Base-by-base conservation (phyloP, 2,329 filamentous ascomycete genomes). In the Fusarium camptoceras region DNA sequence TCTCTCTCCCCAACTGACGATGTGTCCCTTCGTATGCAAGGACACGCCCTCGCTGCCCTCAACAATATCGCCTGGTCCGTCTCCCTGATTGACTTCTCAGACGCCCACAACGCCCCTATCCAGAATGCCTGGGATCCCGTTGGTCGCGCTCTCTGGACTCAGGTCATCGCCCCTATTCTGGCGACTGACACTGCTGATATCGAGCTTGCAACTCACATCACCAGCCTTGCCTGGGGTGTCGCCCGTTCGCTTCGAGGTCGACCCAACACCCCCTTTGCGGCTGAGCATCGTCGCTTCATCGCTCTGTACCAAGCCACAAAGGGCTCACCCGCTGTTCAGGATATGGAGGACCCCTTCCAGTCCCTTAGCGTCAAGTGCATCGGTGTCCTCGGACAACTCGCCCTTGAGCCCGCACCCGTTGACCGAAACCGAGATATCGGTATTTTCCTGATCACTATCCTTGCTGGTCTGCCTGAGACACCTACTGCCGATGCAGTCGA, bases 21-120 rank as follows among this genome's bases (percentile, higher is more conserved):
- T 22, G 81, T 83, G 30, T 74, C 79, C 18, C 76, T 83, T 15
- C 75, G 81, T 9, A 79, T 90, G 42, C 87, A 87, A 66, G 78
- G 78, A 22, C 83, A 86, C 69, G 86, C 89, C 20, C 79, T 92
- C 25, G 86, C 87, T 4, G 85, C 88, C 18, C 82, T 92, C 62
- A 91, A 88, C 81, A 92, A 92, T 78, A 86, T 91, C 55, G 83
- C 89, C 55, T 92, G 90, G 89, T 89, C 89, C 14, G 81, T 90
- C 42, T 89, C 87, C 11, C 85, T 86, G 72, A 81, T 89, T 70
- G 88, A 90, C 77, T 89, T 89, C 73, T 81, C 83, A 25, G 83
- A 86, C 31, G 79, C 80, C n/a, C 82, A 83, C 54, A 88, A 88
- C 75, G 78, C 82, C 6, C 80, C 81, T 59, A 82, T 91, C 58